These are phyloP conservation scores for Trichaptum fuscoviolaceum DNA, from an alignment of 768 basidiomycete genomes.

Conservation along the genomic window DNA sequence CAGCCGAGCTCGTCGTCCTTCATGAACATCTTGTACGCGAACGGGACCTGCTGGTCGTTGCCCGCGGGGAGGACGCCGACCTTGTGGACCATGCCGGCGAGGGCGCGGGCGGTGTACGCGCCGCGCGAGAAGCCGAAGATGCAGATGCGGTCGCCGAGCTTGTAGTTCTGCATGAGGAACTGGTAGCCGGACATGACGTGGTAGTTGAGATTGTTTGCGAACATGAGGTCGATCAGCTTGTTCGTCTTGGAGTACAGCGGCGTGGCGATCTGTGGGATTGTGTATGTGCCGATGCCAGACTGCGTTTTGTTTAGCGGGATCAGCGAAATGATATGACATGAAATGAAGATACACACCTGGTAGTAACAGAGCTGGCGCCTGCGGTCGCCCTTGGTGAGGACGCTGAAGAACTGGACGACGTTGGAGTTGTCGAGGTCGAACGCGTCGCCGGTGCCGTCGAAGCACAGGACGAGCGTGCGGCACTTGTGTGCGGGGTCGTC, in stretches of 20 bases:
- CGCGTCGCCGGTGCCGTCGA: constrained; percentile 21
- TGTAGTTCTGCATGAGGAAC: constrained; percentile 58
- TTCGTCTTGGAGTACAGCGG: constrained; percentile 38
- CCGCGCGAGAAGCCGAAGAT: constrained; percentile 67
- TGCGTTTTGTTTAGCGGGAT: constrained; percentile 17
- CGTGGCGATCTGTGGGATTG: constrained; percentile 36
- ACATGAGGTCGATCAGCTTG: constrained; percentile 29
- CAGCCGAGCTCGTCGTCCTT: constrained; percentile 25
- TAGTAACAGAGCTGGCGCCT: constrained; percentile 51
- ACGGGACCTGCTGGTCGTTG: constrained; percentile 44
- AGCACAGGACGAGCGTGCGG: constrained; percentile 20
- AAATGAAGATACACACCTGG: constrained; percentile 30
- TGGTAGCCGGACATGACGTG: constrained; percentile 53
- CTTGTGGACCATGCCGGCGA: constrained; percentile 54
- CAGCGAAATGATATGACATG: not conserved
- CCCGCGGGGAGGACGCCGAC: constrained; percentile 22
- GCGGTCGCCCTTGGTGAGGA: constrained; percentile 45
- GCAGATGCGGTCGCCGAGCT: constrained; percentile 45
- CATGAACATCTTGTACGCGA: constrained; percentile 55
- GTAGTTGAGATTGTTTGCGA: constrained; percentile 45
- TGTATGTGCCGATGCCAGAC: constrained; percentile 55
- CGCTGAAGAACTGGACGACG: constrained; percentile 42
- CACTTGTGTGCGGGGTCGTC: not conserved
- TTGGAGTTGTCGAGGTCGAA: constrained; percentile 27
- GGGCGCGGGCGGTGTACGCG: constrained; percentile 45